A percentile compares a stretch with the other conserved stretches of the same genome.
Conservation (phyloP, 805 yeast species). For the Helenozyma rhizophorensis region DNA sequence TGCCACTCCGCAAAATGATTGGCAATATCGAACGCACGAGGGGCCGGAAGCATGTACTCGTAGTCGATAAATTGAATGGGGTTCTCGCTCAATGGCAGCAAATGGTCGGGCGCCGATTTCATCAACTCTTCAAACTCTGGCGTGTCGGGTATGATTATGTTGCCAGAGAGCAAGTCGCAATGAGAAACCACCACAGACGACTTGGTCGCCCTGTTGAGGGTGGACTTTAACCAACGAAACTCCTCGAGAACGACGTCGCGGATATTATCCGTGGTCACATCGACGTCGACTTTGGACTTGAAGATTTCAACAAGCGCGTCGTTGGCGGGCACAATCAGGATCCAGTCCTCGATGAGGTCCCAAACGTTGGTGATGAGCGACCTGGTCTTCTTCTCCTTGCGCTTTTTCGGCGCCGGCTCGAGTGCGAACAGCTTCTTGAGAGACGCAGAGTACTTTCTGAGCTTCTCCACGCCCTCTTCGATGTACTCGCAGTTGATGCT, state of each 20-base stretch:
- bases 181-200: constrained; percentile 64
- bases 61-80: constrained; percentile 64
- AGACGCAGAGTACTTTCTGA: constrained; percentile 26
- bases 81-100: constrained; percentile 20
- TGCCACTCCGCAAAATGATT: constrained; percentile 80
- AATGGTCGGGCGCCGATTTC: neutral
- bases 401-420: constrained; percentile 1
- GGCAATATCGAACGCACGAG: constrained; percentile 70
- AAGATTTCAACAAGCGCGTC: constrained; percentile 35
- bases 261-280: constrained; percentile 22
- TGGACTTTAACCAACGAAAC: constrained; percentile 48
- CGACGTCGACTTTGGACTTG: constrained; percentile 22
- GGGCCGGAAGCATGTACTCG: constrained; percentile 69
- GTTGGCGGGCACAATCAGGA: constrained; percentile 52
- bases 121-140: constrained; percentile 3
- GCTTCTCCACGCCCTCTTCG: constrained; percentile 41
- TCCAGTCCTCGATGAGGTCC: constrained; percentile 62
- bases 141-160: constrained; percentile 51
- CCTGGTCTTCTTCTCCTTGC: constrained; percentile 16
- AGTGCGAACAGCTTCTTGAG: constrained; percentile 10
- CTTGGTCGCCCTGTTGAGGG: constrained; percentile 27
- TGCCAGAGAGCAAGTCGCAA: constrained; percentile 72
- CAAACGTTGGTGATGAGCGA: constrained; percentile 46
- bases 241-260: constrained; percentile 44
- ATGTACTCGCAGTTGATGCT: constrained; percentile 42